Evolutionary conservation across 192 early-diverging fungal species (phyloP).

Genomic region (Hyaloraphidium curvatum): DNA sequence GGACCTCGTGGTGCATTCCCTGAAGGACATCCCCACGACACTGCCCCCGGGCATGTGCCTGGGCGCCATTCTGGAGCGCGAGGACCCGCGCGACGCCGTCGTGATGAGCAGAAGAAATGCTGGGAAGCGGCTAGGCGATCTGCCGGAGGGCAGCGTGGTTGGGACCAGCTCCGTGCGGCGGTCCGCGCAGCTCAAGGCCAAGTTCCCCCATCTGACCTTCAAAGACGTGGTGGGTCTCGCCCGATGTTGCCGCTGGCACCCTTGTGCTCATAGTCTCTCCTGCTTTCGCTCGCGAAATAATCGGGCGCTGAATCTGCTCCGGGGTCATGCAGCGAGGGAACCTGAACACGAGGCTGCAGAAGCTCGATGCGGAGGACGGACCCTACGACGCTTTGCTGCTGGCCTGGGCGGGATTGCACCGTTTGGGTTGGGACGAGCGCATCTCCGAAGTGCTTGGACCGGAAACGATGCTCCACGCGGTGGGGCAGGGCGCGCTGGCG

Average conservation of each 20-base stretch:
- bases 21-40: conserved; percentile 83
- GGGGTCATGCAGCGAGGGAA: conserved; percentile 29
- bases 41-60: conserved; percentile 64
- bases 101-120: conserved; percentile 30
- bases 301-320: background rate
- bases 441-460: conserved; percentile 48
- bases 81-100: conserved; percentile 77
- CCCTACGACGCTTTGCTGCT: conserved; percentile 62
- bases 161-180: conserved; percentile 80
- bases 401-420: conserved; percentile 66
- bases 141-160: conserved; percentile 55
- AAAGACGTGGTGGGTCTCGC: conserved; percentile 44
- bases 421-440: conserved; percentile 42
- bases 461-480: conserved; percentile 56
- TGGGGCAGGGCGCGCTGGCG: conserved; percentile 80
- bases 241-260: background rate
- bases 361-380: conserved; percentile 56
- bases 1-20: conserved; percentile 78
- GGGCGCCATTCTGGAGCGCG: conserved; percentile 66
- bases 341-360: conserved; percentile 71
- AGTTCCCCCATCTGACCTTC: conserved; percentile 59
- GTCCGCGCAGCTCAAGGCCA: conserved; percentile 59
- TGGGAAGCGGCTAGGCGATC: conserved; percentile 25
- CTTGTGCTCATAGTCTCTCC: background rate
- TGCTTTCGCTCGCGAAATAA: background rate